Evolutionary conservation across 2,329 filamentous ascomycete genomes (phyloP).

Genomic region (Tolypocladium amazonense): DNA sequence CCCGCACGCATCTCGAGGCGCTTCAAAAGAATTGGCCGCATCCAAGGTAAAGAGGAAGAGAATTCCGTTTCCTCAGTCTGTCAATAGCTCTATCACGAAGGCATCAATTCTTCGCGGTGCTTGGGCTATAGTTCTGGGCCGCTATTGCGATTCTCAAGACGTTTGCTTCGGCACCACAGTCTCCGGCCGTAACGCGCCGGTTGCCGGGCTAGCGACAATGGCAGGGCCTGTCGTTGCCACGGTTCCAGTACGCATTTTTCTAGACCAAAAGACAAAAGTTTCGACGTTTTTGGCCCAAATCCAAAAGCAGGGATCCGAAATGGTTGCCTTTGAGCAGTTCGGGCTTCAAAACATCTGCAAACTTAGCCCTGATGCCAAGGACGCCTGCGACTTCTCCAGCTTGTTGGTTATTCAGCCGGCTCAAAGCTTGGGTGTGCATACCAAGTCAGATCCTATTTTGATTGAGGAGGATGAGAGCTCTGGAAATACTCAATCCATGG

Average conservation of each 20-base stretch:
- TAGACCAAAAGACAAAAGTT: slow-evolving; percentile 1
- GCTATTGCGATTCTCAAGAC: slow-evolving; percentile 8
- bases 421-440: background rate
- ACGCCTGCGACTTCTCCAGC: slow-evolving; percentile 1
- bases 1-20: background rate
- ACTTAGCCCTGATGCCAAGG: background rate
- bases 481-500: background rate
- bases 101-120: slow-evolving; percentile 14
- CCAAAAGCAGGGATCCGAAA: slow-evolving; percentile 7
- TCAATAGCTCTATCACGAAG: slow-evolving; percentile 1
- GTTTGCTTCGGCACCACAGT: slow-evolving; percentile 14
- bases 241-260: slow-evolving; percentile 5
- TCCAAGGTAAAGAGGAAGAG: too few species aligned
- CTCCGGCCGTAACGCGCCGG: slow-evolving; percentile 12
- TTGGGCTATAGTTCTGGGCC: slow-evolving; percentile 13
- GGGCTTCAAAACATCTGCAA: slow-evolving; percentile 8
- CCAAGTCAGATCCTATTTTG: background rate
- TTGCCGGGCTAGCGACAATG: slow-evolving; percentile 10
- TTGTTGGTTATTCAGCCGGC: background rate
- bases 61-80: background rate
- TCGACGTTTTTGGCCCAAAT: slow-evolving; percentile 5
- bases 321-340: slow-evolving; percentile 8
- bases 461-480: background rate
- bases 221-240: slow-evolving; percentile 10
- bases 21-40: background rate